Conservation (phyloP, 495 filamentous ascomycete species). For the Penicillium simplicissimum region DNA sequence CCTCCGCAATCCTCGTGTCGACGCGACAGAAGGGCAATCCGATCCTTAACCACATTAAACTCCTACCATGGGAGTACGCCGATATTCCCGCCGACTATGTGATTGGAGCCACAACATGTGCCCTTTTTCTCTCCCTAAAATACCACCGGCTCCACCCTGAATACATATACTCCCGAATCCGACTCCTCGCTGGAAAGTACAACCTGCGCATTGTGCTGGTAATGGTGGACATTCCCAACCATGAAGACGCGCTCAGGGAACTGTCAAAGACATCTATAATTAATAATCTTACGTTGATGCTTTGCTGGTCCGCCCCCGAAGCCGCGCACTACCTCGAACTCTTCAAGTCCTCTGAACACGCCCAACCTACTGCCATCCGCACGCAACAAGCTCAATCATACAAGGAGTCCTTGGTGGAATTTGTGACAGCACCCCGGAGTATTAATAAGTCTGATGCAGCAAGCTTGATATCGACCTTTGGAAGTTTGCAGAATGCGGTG, state of each 20-base stretch:
- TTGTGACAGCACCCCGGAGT: slow-evolving; percentile 82
- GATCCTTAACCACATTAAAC: slow-evolving; percentile 76
- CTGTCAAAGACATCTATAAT: slow-evolving; percentile 86
- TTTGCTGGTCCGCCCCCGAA: slow-evolving; percentile 93
- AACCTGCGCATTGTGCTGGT: slow-evolving; percentile 79
- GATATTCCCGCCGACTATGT: slow-evolving; percentile 94
- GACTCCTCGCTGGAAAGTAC: slow-evolving; percentile 75
- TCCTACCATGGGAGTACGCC: slow-evolving; percentile 93
- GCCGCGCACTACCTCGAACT: slow-evolving; percentile 90
- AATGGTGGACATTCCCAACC: slow-evolving; percentile 91
- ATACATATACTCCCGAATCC: slow-evolving; percentile 94
- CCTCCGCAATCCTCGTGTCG: slow-evolving; percentile 83
- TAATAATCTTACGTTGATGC: slow-evolving; percentile 86
- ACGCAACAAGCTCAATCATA: slow-evolving; percentile 81
- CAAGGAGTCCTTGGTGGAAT: slow-evolving; percentile 86
- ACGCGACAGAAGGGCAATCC: slow-evolving; percentile 92
- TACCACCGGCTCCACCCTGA: slow-evolving; percentile 97
- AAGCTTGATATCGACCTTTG: slow-evolving; percentile 82
- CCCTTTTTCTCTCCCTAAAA: slow-evolving; percentile 90
- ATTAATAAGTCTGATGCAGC: slow-evolving; percentile 95
- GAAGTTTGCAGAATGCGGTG: slow-evolving; percentile 78
- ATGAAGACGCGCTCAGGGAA: slow-evolving; percentile 77
- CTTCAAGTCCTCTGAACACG: slow-evolving; percentile 90
- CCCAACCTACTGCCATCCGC: slow-evolving; percentile 75
- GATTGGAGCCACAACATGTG: slow-evolving; percentile 83